Conservation (phyloP, 371 early-diverging fungal species). For the Rhizopus sp. region DNA sequence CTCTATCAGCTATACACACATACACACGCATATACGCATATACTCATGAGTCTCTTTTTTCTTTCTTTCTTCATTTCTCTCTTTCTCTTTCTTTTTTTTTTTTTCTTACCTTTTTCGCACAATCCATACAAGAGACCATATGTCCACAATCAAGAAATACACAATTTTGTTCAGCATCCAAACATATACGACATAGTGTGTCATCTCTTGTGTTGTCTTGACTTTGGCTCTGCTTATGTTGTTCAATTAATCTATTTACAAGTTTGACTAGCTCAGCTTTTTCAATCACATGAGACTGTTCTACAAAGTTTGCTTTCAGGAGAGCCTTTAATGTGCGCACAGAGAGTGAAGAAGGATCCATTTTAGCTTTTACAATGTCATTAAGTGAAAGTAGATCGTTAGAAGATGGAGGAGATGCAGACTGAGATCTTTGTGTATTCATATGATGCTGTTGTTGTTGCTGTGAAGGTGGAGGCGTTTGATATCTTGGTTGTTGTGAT, state of each 20-base stretch:
- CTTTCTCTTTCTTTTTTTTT: background rate
- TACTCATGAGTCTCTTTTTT: background rate
- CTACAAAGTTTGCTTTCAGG: slow-evolving; percentile 52
- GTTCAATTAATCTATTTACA: slow-evolving; percentile 48
- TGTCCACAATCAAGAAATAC: slow-evolving; percentile 64
- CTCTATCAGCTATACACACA: slow-evolving; percentile 40
- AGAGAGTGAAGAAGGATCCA: slow-evolving; percentile 50
- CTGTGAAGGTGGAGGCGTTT: background rate
- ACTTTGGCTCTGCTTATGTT: slow-evolving; percentile 23
- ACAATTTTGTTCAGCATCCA: slow-evolving; percentile 62
- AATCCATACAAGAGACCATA: slow-evolving; percentile 64
- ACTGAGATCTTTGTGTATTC: no score
- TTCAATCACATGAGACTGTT: slow-evolving; percentile 49
- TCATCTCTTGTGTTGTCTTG: slow-evolving; percentile 23
- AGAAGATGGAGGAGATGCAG: background rate
- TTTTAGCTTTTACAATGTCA: slow-evolving; percentile 35
- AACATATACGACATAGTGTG: slow-evolving; percentile 58
- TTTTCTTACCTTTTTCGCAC: slow-evolving; percentile 52
- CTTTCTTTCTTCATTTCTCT: background rate
- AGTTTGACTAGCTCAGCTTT: slow-evolving; percentile 54
- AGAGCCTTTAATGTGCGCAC: slow-evolving; percentile 54
- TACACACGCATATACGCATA: background rate
- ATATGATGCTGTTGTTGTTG: no score
- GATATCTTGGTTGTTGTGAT: background rate
- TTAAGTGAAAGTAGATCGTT: slow-evolving; percentile 25